Percentiles rank a stretch among this genome's conserved stretches.
Evolutionary conservation across 2,329 filamentous ascomycete genomes (phyloP).

Genomic region (Apiospora aurea): DNA sequence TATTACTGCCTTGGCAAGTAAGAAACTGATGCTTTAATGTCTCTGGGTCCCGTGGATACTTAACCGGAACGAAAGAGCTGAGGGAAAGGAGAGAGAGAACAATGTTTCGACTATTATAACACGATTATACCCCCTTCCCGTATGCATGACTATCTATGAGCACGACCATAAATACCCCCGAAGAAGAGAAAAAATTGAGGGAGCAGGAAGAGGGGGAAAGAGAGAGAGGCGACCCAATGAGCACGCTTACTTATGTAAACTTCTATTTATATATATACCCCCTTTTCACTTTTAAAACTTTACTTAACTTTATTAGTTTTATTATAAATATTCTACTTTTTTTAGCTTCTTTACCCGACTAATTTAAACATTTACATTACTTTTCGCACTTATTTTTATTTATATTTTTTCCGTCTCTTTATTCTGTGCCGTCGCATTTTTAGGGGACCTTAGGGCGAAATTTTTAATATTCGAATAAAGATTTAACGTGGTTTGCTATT

Average conservation of each 20-base stretch:
- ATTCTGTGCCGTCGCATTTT: too few species aligned
- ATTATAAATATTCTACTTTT: too few species aligned
- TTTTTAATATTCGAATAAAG: too few species aligned
- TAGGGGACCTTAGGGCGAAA: too few species aligned
- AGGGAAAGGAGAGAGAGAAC: neutral
- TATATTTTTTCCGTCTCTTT: too few species aligned
- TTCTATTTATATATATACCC: conserved; percentile 1
- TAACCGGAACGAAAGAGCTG: neutral
- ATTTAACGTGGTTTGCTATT: too few species aligned
- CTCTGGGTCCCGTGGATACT: too few species aligned
- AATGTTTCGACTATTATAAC: neutral
- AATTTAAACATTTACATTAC: neutral
- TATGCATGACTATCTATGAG: neutral
- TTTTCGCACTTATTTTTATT: neutral
- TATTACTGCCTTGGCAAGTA: neutral
- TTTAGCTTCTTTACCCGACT: neutral
- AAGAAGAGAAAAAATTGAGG: neutral
- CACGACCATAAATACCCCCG: neutral
- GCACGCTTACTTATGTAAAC: neutral
- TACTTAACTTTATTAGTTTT: too few species aligned
- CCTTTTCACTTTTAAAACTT: neutral
- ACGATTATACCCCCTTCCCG: neutral
- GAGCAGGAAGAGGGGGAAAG: neutral
- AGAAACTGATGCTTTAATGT: neutral
- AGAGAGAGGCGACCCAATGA: neutral